Evolutionary conservation across 352 stramenopile species (phyloP).

Genomic region (Aphanomyces cochlioides): DNA sequence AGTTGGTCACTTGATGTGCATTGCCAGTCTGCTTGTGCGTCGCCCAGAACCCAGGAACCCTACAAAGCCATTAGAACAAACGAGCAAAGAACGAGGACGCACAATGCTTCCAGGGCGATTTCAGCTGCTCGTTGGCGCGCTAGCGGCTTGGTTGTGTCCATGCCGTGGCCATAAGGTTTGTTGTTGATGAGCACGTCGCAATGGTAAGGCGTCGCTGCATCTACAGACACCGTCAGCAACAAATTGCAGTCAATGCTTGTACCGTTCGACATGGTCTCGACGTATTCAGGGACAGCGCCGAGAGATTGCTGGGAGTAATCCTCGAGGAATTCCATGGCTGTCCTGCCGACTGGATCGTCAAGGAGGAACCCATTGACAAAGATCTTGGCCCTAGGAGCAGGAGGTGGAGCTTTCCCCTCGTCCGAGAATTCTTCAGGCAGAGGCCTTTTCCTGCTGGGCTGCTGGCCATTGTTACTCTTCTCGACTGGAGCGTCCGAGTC

Average conservation of each 20-base stretch:
- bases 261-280: conserved; percentile 29
- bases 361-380: conserved; percentile 32
- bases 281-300: neutral
- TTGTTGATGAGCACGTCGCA: conserved; percentile 35
- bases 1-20: conserved; percentile 11
- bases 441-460: neutral
- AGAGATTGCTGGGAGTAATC: conserved; percentile 30
- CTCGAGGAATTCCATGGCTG: conserved; percentile 34
- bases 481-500: neutral
- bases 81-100: conserved; percentile 7
- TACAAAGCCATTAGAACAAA: conserved; percentile 21
- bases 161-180: conserved; percentile 24
- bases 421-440: neutral
- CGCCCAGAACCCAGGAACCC: conserved; percentile 32
- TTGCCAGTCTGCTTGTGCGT: conserved; percentile 29
- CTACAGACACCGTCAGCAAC: conserved; percentile 3
- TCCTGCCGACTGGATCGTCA: conserved; percentile 31
- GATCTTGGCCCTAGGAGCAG: conserved; percentile 8
- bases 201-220: conserved; percentile 22
- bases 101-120: conserved; percentile 34
- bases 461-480: neutral
- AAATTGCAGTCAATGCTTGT: neutral
- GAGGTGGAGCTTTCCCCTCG: neutral
- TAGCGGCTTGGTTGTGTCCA: conserved; percentile 27
- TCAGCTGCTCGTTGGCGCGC: conserved; percentile 38